These are phyloP conservation scores for Sinapis alba DNA, from an alignment of 441 rosid genomes.

Conservation along the genomic window DNA sequence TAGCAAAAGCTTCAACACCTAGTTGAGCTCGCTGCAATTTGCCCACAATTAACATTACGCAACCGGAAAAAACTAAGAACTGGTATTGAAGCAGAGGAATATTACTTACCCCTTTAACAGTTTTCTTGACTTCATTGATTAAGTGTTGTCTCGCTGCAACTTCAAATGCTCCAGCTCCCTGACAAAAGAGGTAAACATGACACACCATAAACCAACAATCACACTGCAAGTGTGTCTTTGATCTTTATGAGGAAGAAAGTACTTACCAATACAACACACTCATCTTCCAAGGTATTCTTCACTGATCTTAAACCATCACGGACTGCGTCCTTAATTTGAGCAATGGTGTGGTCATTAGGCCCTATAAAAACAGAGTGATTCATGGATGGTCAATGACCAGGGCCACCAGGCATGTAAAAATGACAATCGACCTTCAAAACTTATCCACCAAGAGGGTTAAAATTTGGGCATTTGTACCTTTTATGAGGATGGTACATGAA, in stretches of 20 bases:
- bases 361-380: conserved; percentile 44
- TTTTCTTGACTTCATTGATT: conserved; percentile 82
- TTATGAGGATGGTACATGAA: conserved; percentile 89
- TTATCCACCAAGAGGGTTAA: background rate
- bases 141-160: conserved; percentile 90
- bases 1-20: conserved; percentile 95
- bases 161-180: conserved; percentile 99
- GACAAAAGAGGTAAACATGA: conserved; percentile 14
- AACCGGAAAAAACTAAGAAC: background rate
- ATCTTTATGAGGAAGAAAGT: conserved; percentile 7
- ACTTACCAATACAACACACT: conserved; percentile 84
- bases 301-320: conserved; percentile 96
- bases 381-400: conserved; percentile 6
- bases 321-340: conserved; percentile 95
- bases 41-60: conserved; percentile 6
- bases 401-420: background rate
- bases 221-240: conserved; percentile 49
- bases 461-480: conserved; percentile 51
- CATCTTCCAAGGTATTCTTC: conserved; percentile 94
- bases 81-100: conserved; percentile 9
- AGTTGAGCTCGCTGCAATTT: conserved; percentile 88
- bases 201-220: conserved; percentile 3
- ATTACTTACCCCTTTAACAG: conserved; percentile 83
- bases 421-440: background rate
- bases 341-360: conserved; percentile 96